Evolutionary conservation across 352 stramenopile genomes (phyloP).

Genomic region (Aphanomyces astaci): DNA sequence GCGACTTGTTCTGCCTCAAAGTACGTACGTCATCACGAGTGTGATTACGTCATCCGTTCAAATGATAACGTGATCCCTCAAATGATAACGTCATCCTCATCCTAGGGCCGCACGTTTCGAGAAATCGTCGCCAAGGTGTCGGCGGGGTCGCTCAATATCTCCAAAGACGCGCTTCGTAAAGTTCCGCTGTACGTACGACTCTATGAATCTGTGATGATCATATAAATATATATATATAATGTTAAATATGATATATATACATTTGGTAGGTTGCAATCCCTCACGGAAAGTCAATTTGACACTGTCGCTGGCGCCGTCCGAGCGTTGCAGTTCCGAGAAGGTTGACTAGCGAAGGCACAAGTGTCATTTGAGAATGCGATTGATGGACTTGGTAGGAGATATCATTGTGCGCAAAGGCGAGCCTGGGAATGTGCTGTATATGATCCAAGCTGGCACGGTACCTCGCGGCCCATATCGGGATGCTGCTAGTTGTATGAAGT

Average conservation of each 20-base stretch:
- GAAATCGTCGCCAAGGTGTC: conserved; percentile 41
- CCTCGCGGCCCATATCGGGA: neutral
- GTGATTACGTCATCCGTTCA: neutral
- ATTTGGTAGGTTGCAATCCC: conserved; percentile 24
- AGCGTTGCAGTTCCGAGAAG: conserved; percentile 36
- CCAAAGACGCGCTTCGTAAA: conserved; percentile 38
- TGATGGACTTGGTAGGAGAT: conserved; percentile 34
- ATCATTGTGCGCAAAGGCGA: conserved; percentile 77
- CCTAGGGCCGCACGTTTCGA: conserved; percentile 47
- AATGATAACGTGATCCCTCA: no score
- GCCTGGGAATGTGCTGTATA: conserved; percentile 63
- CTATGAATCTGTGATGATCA: no score
- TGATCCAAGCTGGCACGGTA: conserved; percentile 57
- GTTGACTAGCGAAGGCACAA: no score
- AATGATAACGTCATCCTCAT: no score
- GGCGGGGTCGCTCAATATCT: conserved; percentile 36
- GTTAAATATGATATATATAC: no score
- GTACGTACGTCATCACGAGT: neutral
- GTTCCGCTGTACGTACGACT: conserved; percentile 34
- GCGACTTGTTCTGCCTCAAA: conserved; percentile 6
- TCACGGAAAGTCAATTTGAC: conserved; percentile 41
- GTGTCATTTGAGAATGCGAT: no score
- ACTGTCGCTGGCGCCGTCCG: conserved; percentile 39
- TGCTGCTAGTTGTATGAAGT: neutral
- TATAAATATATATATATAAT: no score